Conservation (phyloP, 140 eudicot genomes). For the Anethum foeniculum region DNA sequence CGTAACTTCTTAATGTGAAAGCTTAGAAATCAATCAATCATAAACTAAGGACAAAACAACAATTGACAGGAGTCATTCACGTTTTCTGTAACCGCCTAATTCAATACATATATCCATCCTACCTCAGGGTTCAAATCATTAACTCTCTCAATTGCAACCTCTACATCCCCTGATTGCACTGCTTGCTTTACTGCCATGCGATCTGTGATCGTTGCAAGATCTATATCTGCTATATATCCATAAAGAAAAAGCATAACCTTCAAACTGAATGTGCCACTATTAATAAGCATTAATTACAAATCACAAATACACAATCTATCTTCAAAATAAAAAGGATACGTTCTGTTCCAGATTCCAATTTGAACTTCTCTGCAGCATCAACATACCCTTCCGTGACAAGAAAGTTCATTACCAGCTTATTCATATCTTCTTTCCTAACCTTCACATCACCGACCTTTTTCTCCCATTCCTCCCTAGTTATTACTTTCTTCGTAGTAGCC, state of each 20-base stretch:
- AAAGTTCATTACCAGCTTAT: conserved; percentile 92
- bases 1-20: background rate
- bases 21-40: background rate
- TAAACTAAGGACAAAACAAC: background rate
- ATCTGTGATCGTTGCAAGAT: conserved; percentile 84
- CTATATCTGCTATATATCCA: conserved; percentile 70
- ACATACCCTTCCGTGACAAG: conserved; percentile 97
- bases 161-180: conserved; percentile 84
- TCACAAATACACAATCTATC: background rate
- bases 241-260: conserved; percentile 36
- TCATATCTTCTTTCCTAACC: conserved; percentile 84
- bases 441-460: conserved; percentile 73
- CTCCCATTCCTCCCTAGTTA: conserved; percentile 95
- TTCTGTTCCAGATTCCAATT: conserved; percentile 79
- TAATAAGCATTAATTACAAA: background rate
- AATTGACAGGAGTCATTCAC: background rate
- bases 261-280: background rate
- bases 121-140: conserved; percentile 99
- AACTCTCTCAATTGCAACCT: conserved; percentile 95
- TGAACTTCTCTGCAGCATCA: conserved; percentile 91
- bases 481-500: conserved; percentile 81
- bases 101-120: background rate
- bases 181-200: conserved; percentile 99
- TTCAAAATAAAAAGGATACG: conserved; percentile 54
- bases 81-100: background rate